phyloP scores from a whole-genome alignment of 768 basidiomycete species.

The Phanerodontia chrysosporium region DNA sequence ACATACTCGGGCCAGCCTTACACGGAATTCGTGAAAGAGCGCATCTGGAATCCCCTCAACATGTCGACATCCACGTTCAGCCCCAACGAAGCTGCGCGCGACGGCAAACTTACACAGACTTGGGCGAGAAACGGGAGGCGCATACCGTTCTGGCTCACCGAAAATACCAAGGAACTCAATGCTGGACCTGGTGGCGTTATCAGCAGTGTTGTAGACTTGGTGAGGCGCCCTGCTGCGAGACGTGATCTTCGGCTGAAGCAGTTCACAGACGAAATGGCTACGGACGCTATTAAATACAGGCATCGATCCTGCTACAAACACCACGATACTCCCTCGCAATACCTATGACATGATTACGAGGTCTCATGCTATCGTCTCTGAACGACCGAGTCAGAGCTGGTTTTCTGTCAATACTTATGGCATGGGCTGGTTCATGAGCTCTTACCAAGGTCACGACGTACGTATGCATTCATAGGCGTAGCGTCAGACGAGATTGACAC shows the following conservation, averaged over 20 bases:
- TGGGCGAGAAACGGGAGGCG: constrained; percentile 31
- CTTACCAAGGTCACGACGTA: constrained; percentile 40
- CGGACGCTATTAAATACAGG: constrained; percentile 32
- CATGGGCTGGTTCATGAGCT: constrained; percentile 37
- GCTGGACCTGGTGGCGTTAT: constrained; percentile 43
- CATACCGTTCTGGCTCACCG: constrained; percentile 30
- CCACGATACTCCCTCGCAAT: constrained; percentile 29
- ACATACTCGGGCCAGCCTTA: constrained; percentile 30
- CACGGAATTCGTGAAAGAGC: constrained; percentile 35
- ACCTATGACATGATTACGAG: constrained; percentile 29
- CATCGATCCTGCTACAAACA: constrained; percentile 25
- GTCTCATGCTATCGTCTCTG: constrained; percentile 24
- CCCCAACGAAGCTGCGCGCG: constrained; percentile 24
- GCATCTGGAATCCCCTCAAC: constrained; percentile 35
- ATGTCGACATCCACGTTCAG: constrained; percentile 39
- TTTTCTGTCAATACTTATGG: constrained; percentile 36
- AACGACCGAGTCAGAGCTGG: constrained; percentile 9
- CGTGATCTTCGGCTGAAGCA: neutral
- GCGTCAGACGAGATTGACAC: neutral
- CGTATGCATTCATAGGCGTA: neutral
- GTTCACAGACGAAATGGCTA: constrained; percentile 32
- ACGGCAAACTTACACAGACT: constrained; percentile 29
- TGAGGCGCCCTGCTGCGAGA: constrained; percentile 24
- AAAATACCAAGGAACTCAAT: constrained; percentile 20
- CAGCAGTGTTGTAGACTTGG: constrained; percentile 40